Base-by-base conservation (phyloP, 345 rosid species). In the Eucalyptus dawsonii region DNA sequence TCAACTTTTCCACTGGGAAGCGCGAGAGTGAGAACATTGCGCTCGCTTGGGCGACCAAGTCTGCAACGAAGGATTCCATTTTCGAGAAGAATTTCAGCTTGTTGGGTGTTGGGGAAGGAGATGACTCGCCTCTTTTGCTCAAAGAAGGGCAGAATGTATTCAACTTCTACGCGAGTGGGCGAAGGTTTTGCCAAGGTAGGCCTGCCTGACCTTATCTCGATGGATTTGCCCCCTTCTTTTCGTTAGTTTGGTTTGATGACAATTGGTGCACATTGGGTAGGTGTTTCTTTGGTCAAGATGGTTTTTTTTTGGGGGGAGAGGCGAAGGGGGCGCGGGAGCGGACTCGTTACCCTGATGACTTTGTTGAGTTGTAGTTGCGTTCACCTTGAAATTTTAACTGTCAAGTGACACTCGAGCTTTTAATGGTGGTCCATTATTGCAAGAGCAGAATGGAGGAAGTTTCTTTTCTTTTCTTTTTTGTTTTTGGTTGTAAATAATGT, bases 141-240 rank as follows among this genome's bases (percentile, higher is more conserved):
- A 98, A 97, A 91, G 99, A 98, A 93, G 99, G 96, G 65, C 96
- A 94, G 91, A 96, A 91, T 40, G 95, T 98, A 86, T 98, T 98
- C 91, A 98, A 97, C 80, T 96, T 98, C 91, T 97, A 97, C 65
- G 99, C 99, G 0, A 97, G 99, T 17, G 99, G 99, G 40, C 94
- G 99, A 12, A 93, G 99, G 90, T 96, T 93, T 88, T 98, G 99
- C 92, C 96, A 95, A 86, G 99, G 99, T 89, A 72, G 15, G 50
- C 42, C 45, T 62, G 50, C 31, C 88, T 56, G n/a, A 58, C 7
- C 5, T 62, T 9, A 15, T 87, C 80, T 87, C 21, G 44, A 62
- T 62, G 44, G 81, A 34, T 5, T 34, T 72, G 14, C 8, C 81
- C 81, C 81, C 45, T 72, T 37, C 45, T 37, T 37, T 72, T 72